These are phyloP conservation scores for Capsicum chinense DNA, from an alignment of 257 asterid species.

Conservation along the genomic window DNA sequence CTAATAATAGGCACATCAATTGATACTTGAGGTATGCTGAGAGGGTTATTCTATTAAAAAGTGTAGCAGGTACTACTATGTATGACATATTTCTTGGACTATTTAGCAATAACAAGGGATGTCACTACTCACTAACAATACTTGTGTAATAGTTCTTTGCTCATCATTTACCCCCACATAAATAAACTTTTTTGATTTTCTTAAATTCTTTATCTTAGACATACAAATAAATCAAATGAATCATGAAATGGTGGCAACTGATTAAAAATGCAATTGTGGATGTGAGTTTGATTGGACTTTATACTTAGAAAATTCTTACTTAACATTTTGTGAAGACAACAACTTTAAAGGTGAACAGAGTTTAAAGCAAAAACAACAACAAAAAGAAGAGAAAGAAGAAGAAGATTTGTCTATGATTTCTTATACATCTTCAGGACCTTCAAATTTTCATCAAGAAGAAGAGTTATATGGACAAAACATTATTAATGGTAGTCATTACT, in stretches of 20 bases:
- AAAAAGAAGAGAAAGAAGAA: not conserved
- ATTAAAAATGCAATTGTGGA: constrained; percentile 72
- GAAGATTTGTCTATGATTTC: constrained; percentile 81
- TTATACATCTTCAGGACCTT: constrained; percentile 91
- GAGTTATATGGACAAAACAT: constrained; percentile 9
- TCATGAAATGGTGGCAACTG: constrained; percentile 39
- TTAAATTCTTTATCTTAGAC: not conserved
- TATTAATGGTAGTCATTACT: constrained; percentile 30
- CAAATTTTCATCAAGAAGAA: constrained; percentile 58
- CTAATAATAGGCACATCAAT: too few relatives aligned
- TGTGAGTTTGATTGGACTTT: constrained; percentile 93
- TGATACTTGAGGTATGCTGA: too few relatives aligned
- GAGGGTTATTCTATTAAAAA: too few relatives aligned
- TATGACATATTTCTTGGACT: constrained; percentile 21
- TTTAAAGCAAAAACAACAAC: not conserved
- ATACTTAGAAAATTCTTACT: constrained; percentile 55
- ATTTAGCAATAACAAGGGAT: not conserved
- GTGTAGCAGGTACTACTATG: too few relatives aligned
- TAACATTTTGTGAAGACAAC: constrained; percentile 19
- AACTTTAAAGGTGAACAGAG: not conserved
- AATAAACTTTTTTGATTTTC: not conserved
- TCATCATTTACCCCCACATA: constrained; percentile 3
- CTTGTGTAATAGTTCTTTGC: not conserved
- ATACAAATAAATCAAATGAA: constrained; percentile 41
- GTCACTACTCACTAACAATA: constrained; percentile 22